Base-by-base conservation (phyloP, 23 red algal species). In the Rhodosorus marinus region DNA sequence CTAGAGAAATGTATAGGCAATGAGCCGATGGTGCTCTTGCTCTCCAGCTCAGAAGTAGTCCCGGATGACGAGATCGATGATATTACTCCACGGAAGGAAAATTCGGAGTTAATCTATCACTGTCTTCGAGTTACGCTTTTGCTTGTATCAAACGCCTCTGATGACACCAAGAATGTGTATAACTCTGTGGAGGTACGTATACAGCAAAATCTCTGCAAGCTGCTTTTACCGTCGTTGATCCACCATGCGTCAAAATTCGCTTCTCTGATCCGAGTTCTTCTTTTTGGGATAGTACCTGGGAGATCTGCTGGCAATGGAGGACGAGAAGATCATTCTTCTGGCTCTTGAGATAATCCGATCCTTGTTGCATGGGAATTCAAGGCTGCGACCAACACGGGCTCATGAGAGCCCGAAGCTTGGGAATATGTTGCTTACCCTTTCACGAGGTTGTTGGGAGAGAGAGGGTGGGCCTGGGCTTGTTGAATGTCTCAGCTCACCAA, bases 111-210 rank as follows among this genome's bases (percentile, higher is more conserved):
- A 27, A n/a, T 33, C 8, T 20, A 28, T 33, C 4, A 63, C 9
- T 54, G 64, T 5, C 64, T 81, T 35, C 50, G 51, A 6, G 59
- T 51, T 19, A 67, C 75, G 2, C 75, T 56, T 11, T 28, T 48
- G 20, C 54, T 81, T 15, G 60, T 81, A 27, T 55, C 33, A 17
- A 66, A 81, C 59, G 63, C 75, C 11, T 50, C 62, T 3, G 58
- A 81, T 50, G 75, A 81, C 61, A 51, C 75, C 8, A 60, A 66
- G 38, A 49, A 69, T 19, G 51, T 81, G 30, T 81, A 81, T 41
- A 69, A 68, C 19, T 67, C 60, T 8, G 64, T 69, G 22, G 75
- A 81, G n/a, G n/a, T n/a, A n/a, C n/a, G n/a, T n/a, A n/a, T n/a
- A n/a, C n/a, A n/a, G n/a, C n/a, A n/a, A n/a, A n/a, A n/a, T n/a